A percentile compares a stretch with the other conserved stretches of the same genome.
phyloP scores from a whole-genome alignment of 345 rosid species.

The Excoecaria agallocha region DNA sequence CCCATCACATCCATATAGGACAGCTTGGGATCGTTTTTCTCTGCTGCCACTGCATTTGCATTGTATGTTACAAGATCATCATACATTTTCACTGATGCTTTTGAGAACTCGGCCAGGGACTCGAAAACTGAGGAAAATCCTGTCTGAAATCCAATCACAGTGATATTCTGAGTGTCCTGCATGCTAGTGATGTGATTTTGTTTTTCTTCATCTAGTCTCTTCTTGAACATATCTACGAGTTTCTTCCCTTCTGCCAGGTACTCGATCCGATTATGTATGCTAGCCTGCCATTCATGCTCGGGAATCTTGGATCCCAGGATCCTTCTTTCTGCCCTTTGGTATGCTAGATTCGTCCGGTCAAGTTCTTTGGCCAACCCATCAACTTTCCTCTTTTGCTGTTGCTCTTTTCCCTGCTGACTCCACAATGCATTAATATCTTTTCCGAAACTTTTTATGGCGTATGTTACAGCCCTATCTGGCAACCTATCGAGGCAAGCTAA shows the following conservation, averaged over 20 bases:
- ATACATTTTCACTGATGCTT: constrained; percentile 37
- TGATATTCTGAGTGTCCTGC: constrained; percentile 35
- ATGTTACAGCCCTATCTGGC: constrained; percentile 34
- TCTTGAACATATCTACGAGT: constrained; percentile 31
- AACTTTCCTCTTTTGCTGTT: constrained; percentile 43
- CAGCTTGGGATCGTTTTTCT: constrained; percentile 8
- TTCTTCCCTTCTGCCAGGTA: constrained; percentile 30
- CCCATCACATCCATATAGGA: constrained; percentile 10
- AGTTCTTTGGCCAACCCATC: constrained; percentile 34
- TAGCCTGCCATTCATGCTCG: constrained; percentile 21
- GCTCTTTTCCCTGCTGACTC: constrained; percentile 45
- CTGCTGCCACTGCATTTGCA: constrained; percentile 20
- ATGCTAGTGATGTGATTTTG: constrained; percentile 31
- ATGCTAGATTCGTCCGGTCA: constrained; percentile 28
- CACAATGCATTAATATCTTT: constrained; percentile 31
- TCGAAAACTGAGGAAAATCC: constrained; percentile 38
- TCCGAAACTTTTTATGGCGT: constrained; percentile 29
- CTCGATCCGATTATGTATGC: constrained; percentile 21
- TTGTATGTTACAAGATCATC: constrained; percentile 24
- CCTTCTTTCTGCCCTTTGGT: constrained; percentile 35
- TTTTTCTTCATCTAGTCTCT: constrained; percentile 33
- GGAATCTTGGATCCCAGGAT: constrained; percentile 26
- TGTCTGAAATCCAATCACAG: constrained; percentile 35
- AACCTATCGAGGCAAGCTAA: constrained; percentile 30
- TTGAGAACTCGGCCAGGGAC: constrained; percentile 36